Conservation (phyloP, 2,329 filamentous ascomycete species). For the Pseudogymnoascus sp. region DNA sequence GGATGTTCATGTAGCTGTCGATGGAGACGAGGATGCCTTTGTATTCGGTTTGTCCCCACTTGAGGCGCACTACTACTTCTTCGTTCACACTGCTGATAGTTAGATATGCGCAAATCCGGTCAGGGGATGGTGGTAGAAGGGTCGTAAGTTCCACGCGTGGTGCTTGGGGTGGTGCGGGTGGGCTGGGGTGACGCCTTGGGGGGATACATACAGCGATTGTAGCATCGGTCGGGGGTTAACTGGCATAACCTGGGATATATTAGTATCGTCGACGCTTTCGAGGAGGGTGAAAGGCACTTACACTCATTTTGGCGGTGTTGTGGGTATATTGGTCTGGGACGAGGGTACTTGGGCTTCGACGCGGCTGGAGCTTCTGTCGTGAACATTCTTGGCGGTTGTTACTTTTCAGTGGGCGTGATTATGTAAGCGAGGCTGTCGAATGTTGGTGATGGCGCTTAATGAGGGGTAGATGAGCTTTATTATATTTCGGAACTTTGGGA, state of each 20-base stretch:
- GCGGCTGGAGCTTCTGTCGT: conserved; percentile 15
- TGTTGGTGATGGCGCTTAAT: conserved; percentile 3
- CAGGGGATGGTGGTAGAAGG: not conserved
- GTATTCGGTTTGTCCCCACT: conserved; percentile 98
- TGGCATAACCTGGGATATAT: conserved; percentile 62
- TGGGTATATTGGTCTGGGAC: not conserved
- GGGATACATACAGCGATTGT: conserved; percentile 66
- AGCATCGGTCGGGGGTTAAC: conserved; percentile 96
- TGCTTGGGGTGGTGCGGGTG: not conserved
- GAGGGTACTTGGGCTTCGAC: conserved; percentile 16
- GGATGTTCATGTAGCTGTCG: conserved; percentile 98
- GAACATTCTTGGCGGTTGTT: conserved; percentile 19
- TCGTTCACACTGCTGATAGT: conserved; percentile 62
- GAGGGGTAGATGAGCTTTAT: not conserved
- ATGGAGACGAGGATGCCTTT: conserved; percentile 86
- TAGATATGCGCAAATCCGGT: not conserved
- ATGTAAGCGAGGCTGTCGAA: conserved; percentile 6
- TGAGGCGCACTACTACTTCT: conserved; percentile 82
- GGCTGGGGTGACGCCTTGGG: conserved; percentile 9
- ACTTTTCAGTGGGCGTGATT: not conserved
- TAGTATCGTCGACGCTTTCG: conserved; percentile 18
- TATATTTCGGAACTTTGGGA: not conserved
- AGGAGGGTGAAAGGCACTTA: conserved; percentile 18
- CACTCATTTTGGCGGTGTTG: conserved; percentile 29
- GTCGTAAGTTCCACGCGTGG: not conserved